Evolutionary conservation across 495 filamentous ascomycete genomes (phyloP), one percentile per base, ranked within the genome.

Genomic region (Daldinia loculata): DNA sequence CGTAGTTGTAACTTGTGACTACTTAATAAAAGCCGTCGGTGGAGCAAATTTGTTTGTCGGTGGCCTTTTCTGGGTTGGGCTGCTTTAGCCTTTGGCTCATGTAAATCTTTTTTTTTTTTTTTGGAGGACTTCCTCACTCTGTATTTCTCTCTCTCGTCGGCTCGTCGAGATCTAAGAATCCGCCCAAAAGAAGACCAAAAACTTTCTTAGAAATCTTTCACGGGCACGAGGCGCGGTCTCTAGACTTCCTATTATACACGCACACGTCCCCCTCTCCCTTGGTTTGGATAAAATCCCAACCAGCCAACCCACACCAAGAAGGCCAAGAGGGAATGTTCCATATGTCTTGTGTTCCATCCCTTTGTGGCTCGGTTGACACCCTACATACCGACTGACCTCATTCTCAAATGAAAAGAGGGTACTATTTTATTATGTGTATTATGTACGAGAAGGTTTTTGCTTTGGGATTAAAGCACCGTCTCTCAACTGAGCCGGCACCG

Each of bases 201-300:
- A 66, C 61, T 63, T 66, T 66, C 62, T 66, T 59, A 62, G 52
- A 65, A 72, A 72, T 65, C 55, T 65, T 57, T 66, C 50, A 32
- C 48, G 58, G 45, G 36, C 34, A 69, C 43, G 62, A 62, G 50
- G 63, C 45, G 52, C 19, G 51, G 66, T 61, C 66, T 66, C 53
- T 66, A 57, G 41, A 73, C 70, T 69, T 66, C 70, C 66, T 73
- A 73, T 73, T 73, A 73, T 69, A 69, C 64, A 72, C 64, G 39
- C 56, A 62, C 70, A 69, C 70, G 58, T 64, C 51, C 55, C 53
- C 53, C 38, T 50, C 38, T 51, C 29, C 56, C 22, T 43, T 27
- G 45, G n/a, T 50, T 56, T 48, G 48, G 50, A 61, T 34, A 43
- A 53, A 43, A 66, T 26, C 29, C 66, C 66, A 36, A 45, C n/a